Evolutionary conservation across 2,329 filamentous ascomycete genomes (phyloP), one percentile per base, ranked within the genome.

Genomic region (Hypoxylon sp.): DNA sequence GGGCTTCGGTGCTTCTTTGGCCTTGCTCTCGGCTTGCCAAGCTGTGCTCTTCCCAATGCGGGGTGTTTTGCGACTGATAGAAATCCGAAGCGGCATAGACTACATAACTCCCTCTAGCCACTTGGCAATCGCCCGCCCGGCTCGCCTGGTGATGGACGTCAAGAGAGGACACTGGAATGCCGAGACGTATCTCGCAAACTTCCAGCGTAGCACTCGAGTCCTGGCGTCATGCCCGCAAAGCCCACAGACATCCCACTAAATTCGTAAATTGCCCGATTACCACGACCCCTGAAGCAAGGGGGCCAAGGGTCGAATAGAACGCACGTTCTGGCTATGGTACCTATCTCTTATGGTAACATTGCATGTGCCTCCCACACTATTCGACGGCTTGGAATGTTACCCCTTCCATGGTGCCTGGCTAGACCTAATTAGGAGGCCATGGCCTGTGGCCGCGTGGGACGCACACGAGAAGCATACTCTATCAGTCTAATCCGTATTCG

Each of bases 11-110:
- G 33, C 15, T 37, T 18, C 33, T 37, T 37, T 37, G 6, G 15
- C 5, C 6, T 29, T 29, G 26, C 11, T 11, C 26, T 11, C 26
- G 11, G 26, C 26, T 29, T 29, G 26, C 11, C 26, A 29, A 29
- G 6, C 6, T 6, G 26, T 11, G 6, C 26, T 6, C 26, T 29
- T 29, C 26, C 11, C 74, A 62, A 78, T 78, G 11, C 77, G 69
- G 9, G 77, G 70, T 1, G 78, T 74, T 62, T 80, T 77, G 11
- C 77, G 72, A n/a, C 76, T 74, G 49, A 76, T 76, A 60, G n/a
- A n/a, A n/a, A n/a, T n/a, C n/a, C n/a, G n/a, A n/a, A n/a, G n/a
- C n/a, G n/a, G n/a, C n/a, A n/a, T n/a, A n/a, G n/a, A n/a, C n/a
- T n/a, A n/a, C n/a, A n/a, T n/a, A n/a, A n/a, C n/a, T n/a, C n/a